phyloP scores from a whole-genome alignment of 805 yeast genomes.

The Debaryomyces castellii region DNA sequence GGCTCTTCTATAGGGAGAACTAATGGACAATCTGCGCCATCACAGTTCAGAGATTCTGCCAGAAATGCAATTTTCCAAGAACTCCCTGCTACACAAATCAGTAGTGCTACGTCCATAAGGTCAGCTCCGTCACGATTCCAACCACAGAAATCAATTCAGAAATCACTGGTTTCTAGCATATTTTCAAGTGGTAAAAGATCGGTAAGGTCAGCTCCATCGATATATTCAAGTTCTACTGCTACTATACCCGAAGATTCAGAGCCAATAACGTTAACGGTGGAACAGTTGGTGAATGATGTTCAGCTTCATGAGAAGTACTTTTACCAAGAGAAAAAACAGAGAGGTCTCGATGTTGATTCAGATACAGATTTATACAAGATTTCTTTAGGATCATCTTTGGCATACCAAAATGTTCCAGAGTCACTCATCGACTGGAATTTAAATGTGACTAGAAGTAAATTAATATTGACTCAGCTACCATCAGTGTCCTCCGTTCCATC shows the following conservation, averaged over 20 bases:
- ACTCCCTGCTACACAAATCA: slow-evolving; percentile 28
- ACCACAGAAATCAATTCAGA: slow-evolving; percentile 19
- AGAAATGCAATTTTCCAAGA: slow-evolving; percentile 45
- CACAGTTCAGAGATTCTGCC: slow-evolving; percentile 42
- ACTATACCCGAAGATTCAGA: slow-evolving; percentile 47
- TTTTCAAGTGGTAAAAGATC: slow-evolving; percentile 37
- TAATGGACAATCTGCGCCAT: slow-evolving; percentile 31
- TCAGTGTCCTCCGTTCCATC: slow-evolving; percentile 36
- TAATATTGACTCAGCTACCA: slow-evolving; percentile 42
- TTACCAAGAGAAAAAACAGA: slow-evolving; percentile 12
- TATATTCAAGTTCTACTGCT: slow-evolving; percentile 41
- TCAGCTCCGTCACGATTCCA: slow-evolving; percentile 39
- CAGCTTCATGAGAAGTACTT: slow-evolving; percentile 35
- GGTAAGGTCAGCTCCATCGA: slow-evolving; percentile 43
- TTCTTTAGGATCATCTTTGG: slow-evolving; percentile 39
- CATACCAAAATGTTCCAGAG: slow-evolving; percentile 40
- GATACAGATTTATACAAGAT: slow-evolving; percentile 30
- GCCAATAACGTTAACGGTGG: slow-evolving; percentile 41
- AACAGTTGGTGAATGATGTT: slow-evolving; percentile 43
- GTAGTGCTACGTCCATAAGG: slow-evolving; percentile 34
- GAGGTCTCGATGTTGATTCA: slow-evolving; percentile 6
- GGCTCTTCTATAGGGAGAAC: slow-evolving; percentile 28
- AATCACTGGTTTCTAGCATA: slow-evolving; percentile 37
- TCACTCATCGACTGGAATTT: slow-evolving; percentile 52
- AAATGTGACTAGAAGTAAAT: slow-evolving; percentile 48